Evolutionary conservation across 129 eudicot genomes (phyloP).

Genomic region (Oenanthe sinensis): DNA sequence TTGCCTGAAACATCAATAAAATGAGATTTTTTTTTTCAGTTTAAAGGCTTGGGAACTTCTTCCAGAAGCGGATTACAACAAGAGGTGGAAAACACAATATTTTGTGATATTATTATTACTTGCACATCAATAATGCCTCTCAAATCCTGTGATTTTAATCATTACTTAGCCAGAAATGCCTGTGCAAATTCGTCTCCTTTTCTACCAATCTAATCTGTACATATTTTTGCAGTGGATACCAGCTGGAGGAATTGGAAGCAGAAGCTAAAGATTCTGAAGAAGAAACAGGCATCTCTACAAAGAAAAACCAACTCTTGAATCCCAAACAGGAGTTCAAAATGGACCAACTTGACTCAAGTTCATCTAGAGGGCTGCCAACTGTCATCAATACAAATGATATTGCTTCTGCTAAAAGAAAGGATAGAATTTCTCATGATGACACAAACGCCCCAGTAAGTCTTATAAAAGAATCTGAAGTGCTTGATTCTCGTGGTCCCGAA

Average conservation of each 20-base stretch:
- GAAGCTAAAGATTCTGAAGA: conserved; percentile 94
- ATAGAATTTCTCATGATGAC: conserved; percentile 18
- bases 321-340: conserved; percentile 28
- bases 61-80: conserved; percentile 61
- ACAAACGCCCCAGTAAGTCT: conserved; percentile 15
- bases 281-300: conserved; percentile 29
- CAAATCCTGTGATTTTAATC: not conserved
- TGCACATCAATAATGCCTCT: not conserved
- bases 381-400: conserved; percentile 14
- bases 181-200: not conserved
- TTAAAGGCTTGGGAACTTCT: conserved; percentile 78
- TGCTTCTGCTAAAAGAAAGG: conserved; percentile 21
- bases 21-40: conserved; percentile 25
- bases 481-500: conserved; percentile 12
- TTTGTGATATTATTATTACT: not conserved
- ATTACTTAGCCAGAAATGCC: not conserved
- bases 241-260: conserved; percentile 69
- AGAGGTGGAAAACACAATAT: conserved; percentile 45
- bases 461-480: conserved; percentile 7
- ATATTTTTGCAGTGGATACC: conserved; percentile 52
- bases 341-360: conserved; percentile 19
- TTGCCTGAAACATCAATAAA: not conserved
- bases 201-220: not conserved
- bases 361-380: conserved; percentile 25
- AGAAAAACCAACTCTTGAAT: conserved; percentile 23